Evolutionary conservation across 2,329 filamentous ascomycete species (phyloP).

Genomic region (Pezicula radicicola): DNA sequence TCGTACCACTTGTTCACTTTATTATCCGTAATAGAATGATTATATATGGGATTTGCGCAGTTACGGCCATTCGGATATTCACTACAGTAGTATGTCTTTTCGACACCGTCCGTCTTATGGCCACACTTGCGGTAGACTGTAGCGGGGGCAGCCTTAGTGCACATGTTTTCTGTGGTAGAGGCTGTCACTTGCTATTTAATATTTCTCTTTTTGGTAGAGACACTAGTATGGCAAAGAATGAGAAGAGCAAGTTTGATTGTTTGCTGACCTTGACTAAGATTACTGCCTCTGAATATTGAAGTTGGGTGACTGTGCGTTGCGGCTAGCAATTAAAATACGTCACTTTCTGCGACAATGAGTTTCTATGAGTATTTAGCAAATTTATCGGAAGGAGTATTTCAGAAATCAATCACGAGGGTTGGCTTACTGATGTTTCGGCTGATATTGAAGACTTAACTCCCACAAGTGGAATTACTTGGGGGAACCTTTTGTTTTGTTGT

Average conservation of each 20-base stretch:
- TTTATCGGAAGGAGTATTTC: neutral
- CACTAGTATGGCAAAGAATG: neutral
- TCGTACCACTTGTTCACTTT: too few species aligned
- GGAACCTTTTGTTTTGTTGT: too few species aligned
- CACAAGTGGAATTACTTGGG: too few species aligned
- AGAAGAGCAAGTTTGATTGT: neutral
- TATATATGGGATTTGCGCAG: too few species aligned
- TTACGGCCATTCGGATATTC: too few species aligned
- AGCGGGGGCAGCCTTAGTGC: neutral
- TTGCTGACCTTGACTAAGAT: neutral
- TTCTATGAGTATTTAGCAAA: neutral
- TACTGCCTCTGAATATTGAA: neutral
- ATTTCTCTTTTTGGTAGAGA: neutral
- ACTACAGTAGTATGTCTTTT: too few species aligned
- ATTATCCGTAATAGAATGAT: too few species aligned
- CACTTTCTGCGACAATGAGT: neutral
- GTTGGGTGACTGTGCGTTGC: neutral
- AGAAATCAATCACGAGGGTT: neutral
- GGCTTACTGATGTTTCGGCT: neutral
- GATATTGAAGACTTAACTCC: neutral
- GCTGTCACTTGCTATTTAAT: neutral
- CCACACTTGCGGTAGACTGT: too few species aligned
- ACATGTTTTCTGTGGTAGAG: neutral
- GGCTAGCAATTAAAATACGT: neutral
- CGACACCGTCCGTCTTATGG: too few species aligned